Percentiles rank a stretch among this genome's conserved stretches.
Conservation (phyloP, 495 filamentous ascomycete genomes). For the Hypoxylon cercidicola region DNA sequence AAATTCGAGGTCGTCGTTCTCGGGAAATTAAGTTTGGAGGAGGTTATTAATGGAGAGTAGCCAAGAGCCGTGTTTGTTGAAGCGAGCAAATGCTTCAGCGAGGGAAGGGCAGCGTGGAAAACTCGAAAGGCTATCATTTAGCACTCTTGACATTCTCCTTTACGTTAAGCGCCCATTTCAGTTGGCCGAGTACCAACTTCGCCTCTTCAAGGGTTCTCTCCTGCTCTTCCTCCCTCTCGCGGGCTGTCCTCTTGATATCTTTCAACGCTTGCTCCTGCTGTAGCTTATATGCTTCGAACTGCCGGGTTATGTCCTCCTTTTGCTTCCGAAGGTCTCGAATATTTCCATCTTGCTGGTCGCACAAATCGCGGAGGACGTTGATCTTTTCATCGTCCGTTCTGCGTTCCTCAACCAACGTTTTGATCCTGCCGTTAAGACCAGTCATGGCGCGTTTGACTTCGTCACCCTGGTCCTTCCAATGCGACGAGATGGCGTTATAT, state of each 20-base stretch:
- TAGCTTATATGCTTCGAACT: conserved; percentile 71
- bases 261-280: conserved; percentile 69
- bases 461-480: conserved; percentile 73
- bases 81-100: not conserved
- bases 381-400: conserved; percentile 68
- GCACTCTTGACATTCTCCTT: conserved; percentile 66
- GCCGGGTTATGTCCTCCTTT: conserved; percentile 66
- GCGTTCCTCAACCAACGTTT: conserved; percentile 58
- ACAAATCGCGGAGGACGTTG: conserved; percentile 66
- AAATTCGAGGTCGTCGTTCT: conserved; percentile 18
- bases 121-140: conserved; percentile 45
- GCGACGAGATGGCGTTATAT: conserved; percentile 75
- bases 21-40: not conserved
- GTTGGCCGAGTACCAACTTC: conserved; percentile 69
- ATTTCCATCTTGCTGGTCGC: conserved; percentile 75
- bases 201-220: conserved; percentile 67
- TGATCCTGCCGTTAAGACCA: conserved; percentile 65
- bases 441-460: conserved; percentile 63
- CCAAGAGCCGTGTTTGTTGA: not conserved
- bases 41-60: conserved; percentile 2
- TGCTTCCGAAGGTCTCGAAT: conserved; percentile 66
- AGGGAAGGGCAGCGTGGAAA: not conserved
- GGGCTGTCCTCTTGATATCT: conserved; percentile 65
- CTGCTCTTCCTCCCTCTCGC: conserved; percentile 63
- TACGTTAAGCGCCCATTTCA: conserved; percentile 75